phyloP scores from a whole-genome alignment of 352 stramenopile genomes.

The Phytopythium chamaehyphon region DNA sequence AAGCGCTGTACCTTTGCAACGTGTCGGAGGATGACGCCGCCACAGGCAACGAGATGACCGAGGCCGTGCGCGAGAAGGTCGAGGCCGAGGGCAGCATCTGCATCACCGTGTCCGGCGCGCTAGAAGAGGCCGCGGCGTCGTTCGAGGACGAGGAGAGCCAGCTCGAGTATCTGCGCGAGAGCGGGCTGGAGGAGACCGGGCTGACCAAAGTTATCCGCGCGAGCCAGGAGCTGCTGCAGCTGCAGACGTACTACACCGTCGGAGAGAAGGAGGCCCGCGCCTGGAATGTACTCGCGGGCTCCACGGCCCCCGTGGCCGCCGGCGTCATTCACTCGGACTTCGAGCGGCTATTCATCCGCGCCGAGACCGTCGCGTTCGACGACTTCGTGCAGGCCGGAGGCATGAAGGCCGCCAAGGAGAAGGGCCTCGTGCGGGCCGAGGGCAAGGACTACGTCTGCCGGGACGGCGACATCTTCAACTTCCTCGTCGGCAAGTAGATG shows the following conservation, averaged over 20 bases:
- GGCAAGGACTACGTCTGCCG: slow-evolving; percentile 98
- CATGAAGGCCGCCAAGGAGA: slow-evolving; percentile 94
- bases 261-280: slow-evolving; percentile 79
- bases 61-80: slow-evolving; percentile 61
- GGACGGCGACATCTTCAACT: slow-evolving; percentile 98
- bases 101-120: slow-evolving; percentile 64
- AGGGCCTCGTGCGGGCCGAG: slow-evolving; percentile 92
- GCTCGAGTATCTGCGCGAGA: slow-evolving; percentile 92
- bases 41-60: slow-evolving; percentile 91
- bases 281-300: slow-evolving; percentile 79
- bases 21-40: slow-evolving; percentile 94
- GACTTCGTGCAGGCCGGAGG: slow-evolving; percentile 92
- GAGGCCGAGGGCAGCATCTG: slow-evolving; percentile 68
- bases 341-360: slow-evolving; percentile 81
- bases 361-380: slow-evolving; percentile 95
- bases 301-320: slow-evolving; percentile 64
- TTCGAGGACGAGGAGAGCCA: slow-evolving; percentile 90
- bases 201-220: slow-evolving; percentile 84
- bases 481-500: slow-evolving; percentile 80
- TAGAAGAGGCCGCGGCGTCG: slow-evolving; percentile 76
- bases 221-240: slow-evolving; percentile 91
- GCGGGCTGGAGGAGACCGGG: slow-evolving; percentile 66
- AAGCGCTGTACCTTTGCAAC: slow-evolving; percentile 97
- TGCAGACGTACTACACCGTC: slow-evolving; percentile 97
- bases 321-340: slow-evolving; percentile 89